Conservation (phyloP, 768 basidiomycete genomes). For the Rhizopogon vinicolor region DNA sequence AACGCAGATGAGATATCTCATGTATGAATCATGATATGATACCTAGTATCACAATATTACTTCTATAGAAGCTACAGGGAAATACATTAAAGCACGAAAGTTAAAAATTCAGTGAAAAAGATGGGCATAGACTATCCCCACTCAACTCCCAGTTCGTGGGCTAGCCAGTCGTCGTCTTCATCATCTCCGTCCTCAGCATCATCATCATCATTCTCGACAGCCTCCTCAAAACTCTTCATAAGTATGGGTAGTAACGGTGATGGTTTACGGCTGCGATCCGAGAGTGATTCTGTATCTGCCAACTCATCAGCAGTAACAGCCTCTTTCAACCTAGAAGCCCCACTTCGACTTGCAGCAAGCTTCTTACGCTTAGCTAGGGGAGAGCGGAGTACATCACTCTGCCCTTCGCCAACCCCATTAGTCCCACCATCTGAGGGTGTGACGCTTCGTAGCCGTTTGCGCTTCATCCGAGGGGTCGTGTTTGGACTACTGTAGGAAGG, state of each 20-base stretch:
- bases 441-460: conserved; percentile 67
- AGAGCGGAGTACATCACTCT: conserved; percentile 49
- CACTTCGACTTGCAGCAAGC: conserved; percentile 58
- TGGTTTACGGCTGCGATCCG: conserved; percentile 9
- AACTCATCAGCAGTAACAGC: conserved; percentile 55
- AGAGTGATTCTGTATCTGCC: conserved; percentile 4
- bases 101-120: conserved; percentile 1
- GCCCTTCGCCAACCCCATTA: conserved; percentile 24
- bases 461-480: conserved; percentile 42
- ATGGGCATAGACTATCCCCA: conserved; percentile 49
- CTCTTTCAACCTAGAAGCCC: conserved; percentile 66
- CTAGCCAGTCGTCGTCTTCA: conserved; percentile 75
- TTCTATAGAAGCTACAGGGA: conserved; percentile 12
- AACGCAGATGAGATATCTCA: neutral
- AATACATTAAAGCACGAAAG: conserved; percentile 15
- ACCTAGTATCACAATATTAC: conserved; percentile 14
- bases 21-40: neutral
- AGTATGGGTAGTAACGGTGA: conserved; percentile 5
- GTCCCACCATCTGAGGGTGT: conserved; percentile 61
- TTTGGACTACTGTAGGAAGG: conserved; percentile 27
- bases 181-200: conserved; percentile 49
- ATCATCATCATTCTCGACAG: conserved; percentile 40
- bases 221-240: conserved; percentile 25
- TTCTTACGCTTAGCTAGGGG: conserved; percentile 82
- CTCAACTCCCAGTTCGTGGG: conserved; percentile 74